Base-by-base conservation (phyloP, 495 filamentous ascomycete genomes). In the Daldinia vernicosa region DNA sequence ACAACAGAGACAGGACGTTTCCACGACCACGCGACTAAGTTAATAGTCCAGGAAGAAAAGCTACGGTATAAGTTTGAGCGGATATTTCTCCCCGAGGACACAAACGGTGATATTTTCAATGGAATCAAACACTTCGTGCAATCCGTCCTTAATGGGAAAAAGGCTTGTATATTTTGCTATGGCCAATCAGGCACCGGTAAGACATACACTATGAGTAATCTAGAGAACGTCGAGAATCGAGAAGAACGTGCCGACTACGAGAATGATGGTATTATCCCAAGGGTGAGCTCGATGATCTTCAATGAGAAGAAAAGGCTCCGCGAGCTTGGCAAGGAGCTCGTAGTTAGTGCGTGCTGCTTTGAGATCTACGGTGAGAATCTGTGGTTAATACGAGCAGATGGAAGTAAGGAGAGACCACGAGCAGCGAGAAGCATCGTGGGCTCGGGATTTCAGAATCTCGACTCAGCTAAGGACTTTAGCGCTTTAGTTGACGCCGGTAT, bases 131-230 rank as follows among this genome's bases (percentile, higher is more conserved):
- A 97, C 72, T 87, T 97, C 6, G 93, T 98, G 11, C 93, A 98
- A 80, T 93, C 90, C 58, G 94, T 94, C 0, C 80, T 98, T 17
- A 94, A 98, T 74, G 95, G 96, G 9, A 97, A 97, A 79, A 97
- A 98, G 77, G 95, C 97, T 37, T 97, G 93, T 78, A 96, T 98
- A 66, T 96, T 98, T 82, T 97, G 93, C 77, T 98, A 98, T 78
- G 96, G 95, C 28, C 95, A 98, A 77, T 98, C 95, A 4, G 96
- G 94, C 11, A 94, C 93, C 30, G 96, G 96, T 32, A 98, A 99
- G 84, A 98, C 95, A 0, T 90, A 90, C 72, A 98, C 95, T 22
- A 99, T 98, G 95, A 94, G 91, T 35, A 92, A 94, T 0, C 73
- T 82, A 6, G 92, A 97, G 69, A 15, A 39, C 3, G 32, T 32